Conservation (phyloP, 257 asterid species). For the Marsdenia floribunda region DNA sequence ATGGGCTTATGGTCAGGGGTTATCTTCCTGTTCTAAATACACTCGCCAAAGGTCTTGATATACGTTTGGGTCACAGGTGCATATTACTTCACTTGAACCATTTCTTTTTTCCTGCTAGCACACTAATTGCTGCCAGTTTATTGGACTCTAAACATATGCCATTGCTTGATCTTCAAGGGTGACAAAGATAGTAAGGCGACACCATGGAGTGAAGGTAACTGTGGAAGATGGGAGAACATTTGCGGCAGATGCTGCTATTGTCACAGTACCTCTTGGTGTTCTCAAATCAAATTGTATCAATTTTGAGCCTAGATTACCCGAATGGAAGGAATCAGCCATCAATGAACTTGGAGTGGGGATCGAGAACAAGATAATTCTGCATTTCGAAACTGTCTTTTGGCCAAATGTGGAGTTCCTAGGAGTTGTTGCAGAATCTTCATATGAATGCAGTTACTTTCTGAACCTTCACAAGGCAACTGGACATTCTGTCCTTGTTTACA, state of each 20-base stretch:
- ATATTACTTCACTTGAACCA: background rate
- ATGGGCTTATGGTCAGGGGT: conserved; percentile 98
- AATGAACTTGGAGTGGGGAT: conserved; percentile 82
- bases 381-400: conserved; percentile 82
- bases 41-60: conserved; percentile 90
- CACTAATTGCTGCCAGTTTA: background rate
- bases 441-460: conserved; percentile 87
- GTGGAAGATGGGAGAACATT: conserved; percentile 81
- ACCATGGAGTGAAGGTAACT: conserved; percentile 76
- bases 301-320: conserved; percentile 89
- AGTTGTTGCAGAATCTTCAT: conserved; percentile 78
- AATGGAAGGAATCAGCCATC: conserved; percentile 92
- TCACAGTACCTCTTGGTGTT: conserved; percentile 89
- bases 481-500: conserved; percentile 84
- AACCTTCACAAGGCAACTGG: conserved; percentile 98
- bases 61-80: conserved; percentile 82
- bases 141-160: background rate
- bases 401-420: conserved; percentile 98
- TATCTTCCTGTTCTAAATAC: conserved; percentile 88
- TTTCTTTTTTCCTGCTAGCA: background rate
- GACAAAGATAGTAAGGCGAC: conserved; percentile 61
- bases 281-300: conserved; percentile 60
- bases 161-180: conserved; percentile 42
- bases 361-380: conserved; percentile 90
- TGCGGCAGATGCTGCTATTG: conserved; percentile 90